A percentile compares a stretch with the other conserved stretches of the same genome.
These are phyloP conservation scores for Kodamaea anthophila DNA, from an alignment of 1,139 yeast species.

Conservation along the genomic window DNA sequence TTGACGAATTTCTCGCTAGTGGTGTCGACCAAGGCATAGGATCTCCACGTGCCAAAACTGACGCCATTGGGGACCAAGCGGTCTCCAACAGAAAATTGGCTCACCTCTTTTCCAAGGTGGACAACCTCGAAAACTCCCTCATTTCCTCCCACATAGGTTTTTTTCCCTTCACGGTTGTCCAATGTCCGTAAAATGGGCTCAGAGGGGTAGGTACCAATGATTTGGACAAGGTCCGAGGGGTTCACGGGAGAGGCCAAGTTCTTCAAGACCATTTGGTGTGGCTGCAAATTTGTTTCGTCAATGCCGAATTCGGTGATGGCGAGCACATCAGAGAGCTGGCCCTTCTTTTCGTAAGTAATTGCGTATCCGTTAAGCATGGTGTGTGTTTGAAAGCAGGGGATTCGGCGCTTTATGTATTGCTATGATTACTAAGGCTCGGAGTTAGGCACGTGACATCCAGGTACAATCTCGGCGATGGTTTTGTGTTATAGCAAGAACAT, in stretches of 20 bases:
- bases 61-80: conserved; percentile 26
- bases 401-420: too few species aligned
- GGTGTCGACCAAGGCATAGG: conserved; percentile 17
- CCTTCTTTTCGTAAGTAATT: conserved; percentile 18
- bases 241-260: conserved; percentile 19
- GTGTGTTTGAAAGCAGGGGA: conserved; percentile 17
- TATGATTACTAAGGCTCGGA: too few species aligned
- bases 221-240: conserved; percentile 38
- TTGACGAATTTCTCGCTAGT: conserved; percentile 16
- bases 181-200: conserved; percentile 28
- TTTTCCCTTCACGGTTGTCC: conserved; percentile 23
- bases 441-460: too few species aligned
- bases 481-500: too few species aligned
- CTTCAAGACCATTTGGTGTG: conserved; percentile 12
- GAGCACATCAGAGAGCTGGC: conserved; percentile 13
- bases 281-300: conserved; percentile 9
- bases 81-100: conserved; percentile 20
- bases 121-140: conserved; percentile 27
- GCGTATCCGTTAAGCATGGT: conserved; percentile 11
- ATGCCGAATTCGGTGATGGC: conserved; percentile 8
- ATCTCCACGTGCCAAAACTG: conserved; percentile 35
- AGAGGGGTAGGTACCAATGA: conserved; percentile 37
- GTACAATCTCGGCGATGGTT: too few species aligned
- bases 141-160: conserved; percentile 34
- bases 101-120: conserved; percentile 18